Evolutionary conservation across 2,329 filamentous ascomycete genomes (phyloP).

Genomic region (Akanthomyces lecanii): DNA sequence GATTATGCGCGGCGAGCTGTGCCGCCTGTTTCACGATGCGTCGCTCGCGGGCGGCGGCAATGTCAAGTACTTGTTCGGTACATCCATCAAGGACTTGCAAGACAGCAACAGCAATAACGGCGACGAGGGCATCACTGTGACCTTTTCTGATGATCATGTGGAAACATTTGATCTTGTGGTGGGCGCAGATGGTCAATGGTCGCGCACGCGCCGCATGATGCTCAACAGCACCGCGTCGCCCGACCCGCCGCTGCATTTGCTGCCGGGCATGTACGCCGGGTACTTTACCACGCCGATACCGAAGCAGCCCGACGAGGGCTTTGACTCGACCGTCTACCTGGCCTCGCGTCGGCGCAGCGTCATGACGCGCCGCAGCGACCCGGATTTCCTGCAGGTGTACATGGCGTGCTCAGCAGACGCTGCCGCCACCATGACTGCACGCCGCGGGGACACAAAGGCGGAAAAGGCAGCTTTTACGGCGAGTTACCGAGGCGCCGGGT

Average conservation of each 20-base stretch:
- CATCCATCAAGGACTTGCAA: conserved; percentile 21
- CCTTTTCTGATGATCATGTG: conserved; percentile 39
- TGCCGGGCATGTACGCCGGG: conserved; percentile 26
- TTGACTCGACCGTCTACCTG: conserved; percentile 35
- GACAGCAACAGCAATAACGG: conserved; percentile 20
- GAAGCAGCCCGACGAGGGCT: conserved; percentile 24
- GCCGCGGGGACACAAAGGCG: conserved; percentile 30
- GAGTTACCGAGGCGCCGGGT: conserved; percentile 39
- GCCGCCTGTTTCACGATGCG: conserved; percentile 37
- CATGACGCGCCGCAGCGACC: conserved; percentile 37
- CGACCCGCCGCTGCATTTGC: conserved; percentile 18
- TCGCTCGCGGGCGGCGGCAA: conserved; percentile 16
- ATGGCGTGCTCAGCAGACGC: conserved; percentile 27
- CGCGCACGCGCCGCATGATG: conserved; percentile 42
- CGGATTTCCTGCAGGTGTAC: conserved; percentile 36
- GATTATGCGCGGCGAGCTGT: conserved; percentile 52
- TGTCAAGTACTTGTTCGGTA: conserved; percentile 29
- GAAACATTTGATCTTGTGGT: conserved; percentile 49
- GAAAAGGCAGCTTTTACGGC: conserved; percentile 38
- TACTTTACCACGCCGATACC: conserved; percentile 32
- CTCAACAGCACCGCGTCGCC: conserved; percentile 25
- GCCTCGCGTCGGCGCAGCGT: conserved; percentile 34
- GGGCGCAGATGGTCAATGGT: conserved; percentile 52
- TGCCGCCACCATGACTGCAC: conserved; percentile 14
- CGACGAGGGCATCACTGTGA: conserved; percentile 31